phyloP scores from a whole-genome alignment of 2,329 filamentous ascomycete species.

The Aspergillus amoenus region DNA sequence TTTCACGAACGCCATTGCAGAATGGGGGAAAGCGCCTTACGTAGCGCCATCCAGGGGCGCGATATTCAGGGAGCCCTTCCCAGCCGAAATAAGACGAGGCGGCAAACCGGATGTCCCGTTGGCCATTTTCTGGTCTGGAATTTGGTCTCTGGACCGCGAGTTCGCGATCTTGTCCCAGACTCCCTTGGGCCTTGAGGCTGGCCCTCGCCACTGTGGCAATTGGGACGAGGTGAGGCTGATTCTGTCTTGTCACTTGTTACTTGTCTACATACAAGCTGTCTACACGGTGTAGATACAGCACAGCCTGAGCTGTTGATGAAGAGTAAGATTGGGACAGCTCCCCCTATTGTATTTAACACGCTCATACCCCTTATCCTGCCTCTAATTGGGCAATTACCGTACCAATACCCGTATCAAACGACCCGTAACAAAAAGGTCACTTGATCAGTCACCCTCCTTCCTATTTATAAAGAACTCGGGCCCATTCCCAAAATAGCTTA shows the following conservation, averaged over 20 bases:
- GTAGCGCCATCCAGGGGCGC: slow-evolving; percentile 13
- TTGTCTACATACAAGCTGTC: too few species aligned
- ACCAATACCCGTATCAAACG: not conserved
- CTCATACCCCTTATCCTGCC: not conserved
- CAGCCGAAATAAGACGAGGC: slow-evolving; percentile 19
- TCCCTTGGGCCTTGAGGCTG: not conserved
- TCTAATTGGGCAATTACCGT: not conserved
- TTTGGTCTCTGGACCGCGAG: not conserved
- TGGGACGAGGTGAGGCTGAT: slow-evolving; percentile 5
- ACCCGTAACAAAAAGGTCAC: slow-evolving; percentile 1
- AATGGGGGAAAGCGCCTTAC: not conserved
- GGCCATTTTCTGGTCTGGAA: slow-evolving; percentile 1
- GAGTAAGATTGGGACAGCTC: not conserved
- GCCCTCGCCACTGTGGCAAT: slow-evolving; percentile 1
- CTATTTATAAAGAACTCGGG: not conserved
- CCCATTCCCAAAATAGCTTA: not conserved
- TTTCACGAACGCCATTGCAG: not conserved
- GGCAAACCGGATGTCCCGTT: slow-evolving; percentile 18
- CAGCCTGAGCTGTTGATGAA: too few species aligned
- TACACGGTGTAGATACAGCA: too few species aligned
- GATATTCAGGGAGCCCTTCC: not conserved
- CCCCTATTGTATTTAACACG: not conserved
- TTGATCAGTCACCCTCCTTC: slow-evolving; percentile 1
- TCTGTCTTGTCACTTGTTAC: not conserved
- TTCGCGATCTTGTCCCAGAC: not conserved